These are phyloP conservation scores for Paraglomus brasilianum DNA, from an alignment of 192 early-diverging fungal genomes.

Conservation along the genomic window DNA sequence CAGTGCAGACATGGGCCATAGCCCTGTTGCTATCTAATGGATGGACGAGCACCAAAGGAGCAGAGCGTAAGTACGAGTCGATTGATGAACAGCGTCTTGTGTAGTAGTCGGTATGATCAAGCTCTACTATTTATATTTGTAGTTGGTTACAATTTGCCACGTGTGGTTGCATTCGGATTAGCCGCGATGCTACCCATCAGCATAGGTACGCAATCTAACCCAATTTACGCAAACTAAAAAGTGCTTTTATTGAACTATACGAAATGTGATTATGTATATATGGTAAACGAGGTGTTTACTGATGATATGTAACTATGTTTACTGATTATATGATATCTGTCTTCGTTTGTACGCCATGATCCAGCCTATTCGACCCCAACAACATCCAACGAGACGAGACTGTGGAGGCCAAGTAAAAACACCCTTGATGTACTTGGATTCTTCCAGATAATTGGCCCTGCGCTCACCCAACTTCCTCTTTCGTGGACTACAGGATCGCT, in stretches of 20 bases:
- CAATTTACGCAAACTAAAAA: not conserved
- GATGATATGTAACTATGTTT: too few species aligned
- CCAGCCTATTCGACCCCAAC: conserved; percentile 6
- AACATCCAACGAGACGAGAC: not conserved
- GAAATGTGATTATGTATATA: too few species aligned
- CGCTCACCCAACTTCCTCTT: not conserved
- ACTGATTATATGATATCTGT: too few species aligned
- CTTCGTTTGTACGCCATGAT: too few species aligned
- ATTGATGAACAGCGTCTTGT: too few species aligned
- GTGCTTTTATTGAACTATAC: not conserved
- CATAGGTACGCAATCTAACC: not conserved
- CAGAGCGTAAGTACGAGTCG: not conserved
- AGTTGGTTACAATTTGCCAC: not conserved
- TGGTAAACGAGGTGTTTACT: too few species aligned
- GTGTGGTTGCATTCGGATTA: not conserved
- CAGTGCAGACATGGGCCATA: not conserved
- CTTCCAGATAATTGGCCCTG: not conserved
- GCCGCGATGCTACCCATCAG: conserved; percentile 6
- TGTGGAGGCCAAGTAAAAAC: not conserved
- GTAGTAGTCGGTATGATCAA: too few species aligned
- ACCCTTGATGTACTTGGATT: not conserved
- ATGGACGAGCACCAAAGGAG: not conserved
- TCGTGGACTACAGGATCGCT: not conserved
- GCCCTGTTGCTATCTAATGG: not conserved
- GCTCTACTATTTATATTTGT: not conserved